These are phyloP conservation scores for Blastocystis sp. DNA, from an alignment of 352 stramenopile genomes.

Conservation along the genomic window DNA sequence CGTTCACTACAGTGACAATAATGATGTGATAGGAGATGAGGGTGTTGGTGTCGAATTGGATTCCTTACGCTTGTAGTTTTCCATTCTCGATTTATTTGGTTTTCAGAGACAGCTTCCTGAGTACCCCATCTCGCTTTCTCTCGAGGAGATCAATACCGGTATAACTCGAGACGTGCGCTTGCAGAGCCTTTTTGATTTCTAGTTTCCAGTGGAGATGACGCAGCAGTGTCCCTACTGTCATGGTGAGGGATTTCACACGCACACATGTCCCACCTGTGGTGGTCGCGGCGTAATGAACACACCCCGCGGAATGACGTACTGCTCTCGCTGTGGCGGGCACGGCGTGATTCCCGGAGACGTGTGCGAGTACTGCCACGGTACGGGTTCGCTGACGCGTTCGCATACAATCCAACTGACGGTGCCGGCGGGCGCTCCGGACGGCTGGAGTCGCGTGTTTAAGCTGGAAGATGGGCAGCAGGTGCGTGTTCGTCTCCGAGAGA, in stretches of 20 bases:
- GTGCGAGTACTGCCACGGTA: constrained; percentile 16
- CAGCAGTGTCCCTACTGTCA: neutral
- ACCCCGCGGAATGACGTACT: neutral
- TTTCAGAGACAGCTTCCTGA: neutral
- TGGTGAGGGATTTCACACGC: neutral
- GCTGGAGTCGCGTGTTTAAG: neutral
- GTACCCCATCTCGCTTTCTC: neutral
- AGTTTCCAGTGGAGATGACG: neutral
- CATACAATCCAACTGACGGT: neutral
- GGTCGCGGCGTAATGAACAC: neutral
- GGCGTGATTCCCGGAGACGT: neutral
- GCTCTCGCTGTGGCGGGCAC: neutral
- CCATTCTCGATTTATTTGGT: constrained; percentile 20
- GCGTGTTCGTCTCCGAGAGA: neutral
- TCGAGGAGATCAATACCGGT: constrained; percentile 35
- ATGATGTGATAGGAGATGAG: neutral
- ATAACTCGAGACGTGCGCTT: neutral
- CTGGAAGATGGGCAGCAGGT: neutral
- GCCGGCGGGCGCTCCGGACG: neutral
- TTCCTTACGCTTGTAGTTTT: neutral
- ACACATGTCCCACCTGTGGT: neutral
- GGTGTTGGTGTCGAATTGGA: neutral
- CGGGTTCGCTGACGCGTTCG: neutral
- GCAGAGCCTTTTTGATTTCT: neutral
- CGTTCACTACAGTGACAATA: neutral